Evolutionary conservation across 208 protist species (phyloP).

Genomic region (Wallacemonas sp.): DNA sequence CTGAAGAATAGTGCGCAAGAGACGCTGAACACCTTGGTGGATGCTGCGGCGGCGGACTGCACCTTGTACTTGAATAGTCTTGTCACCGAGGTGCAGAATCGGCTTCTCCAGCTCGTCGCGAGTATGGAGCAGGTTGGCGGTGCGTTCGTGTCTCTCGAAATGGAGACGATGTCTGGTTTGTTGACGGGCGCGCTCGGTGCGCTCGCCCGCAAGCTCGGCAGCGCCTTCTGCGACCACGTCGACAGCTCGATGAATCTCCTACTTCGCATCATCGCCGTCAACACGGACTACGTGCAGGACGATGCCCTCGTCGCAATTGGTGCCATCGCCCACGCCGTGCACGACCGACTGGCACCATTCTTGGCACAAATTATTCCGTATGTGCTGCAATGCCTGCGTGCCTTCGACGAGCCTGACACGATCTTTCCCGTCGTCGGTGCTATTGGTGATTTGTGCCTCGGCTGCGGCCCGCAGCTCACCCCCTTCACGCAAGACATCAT

Average conservation of each 20-base stretch:
- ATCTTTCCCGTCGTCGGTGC: slow-evolving; percentile 88
- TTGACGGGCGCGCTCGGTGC: slow-evolving; percentile 84
- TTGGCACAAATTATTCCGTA: slow-evolving; percentile 80
- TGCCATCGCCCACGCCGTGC: slow-evolving; percentile 85
- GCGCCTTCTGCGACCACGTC: slow-evolving; percentile 44
- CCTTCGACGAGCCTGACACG: slow-evolving; percentile 81
- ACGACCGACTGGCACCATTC: slow-evolving; percentile 79
- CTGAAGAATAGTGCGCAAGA: slow-evolving; percentile 92
- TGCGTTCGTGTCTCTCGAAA: slow-evolving; percentile 31
- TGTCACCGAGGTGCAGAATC: slow-evolving; percentile 70
- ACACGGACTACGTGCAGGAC: slow-evolving; percentile 84
- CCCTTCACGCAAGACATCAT: slow-evolving; percentile 86
- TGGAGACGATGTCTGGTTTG: slow-evolving; percentile 78
- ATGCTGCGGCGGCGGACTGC: slow-evolving; percentile 77
- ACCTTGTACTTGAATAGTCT: slow-evolving; percentile 58
- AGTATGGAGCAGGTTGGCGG: slow-evolving; percentile 23
- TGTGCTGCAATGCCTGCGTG: slow-evolving; percentile 71
- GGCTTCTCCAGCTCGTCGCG: slow-evolving; percentile 44
- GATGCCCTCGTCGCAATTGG: slow-evolving; percentile 95
- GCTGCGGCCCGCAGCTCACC: slow-evolving; percentile 61
- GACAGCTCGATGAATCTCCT: slow-evolving; percentile 58
- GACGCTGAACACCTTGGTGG: slow-evolving; percentile 92
- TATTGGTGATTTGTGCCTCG: slow-evolving; percentile 94
- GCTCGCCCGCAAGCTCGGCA: slow-evolving; percentile 70
- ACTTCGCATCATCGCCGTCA: slow-evolving; percentile 51